These are phyloP conservation scores for Ganoderma leucocontextum DNA, from an alignment of 1,284 basidiomycete genomes.

Conservation along the genomic window DNA sequence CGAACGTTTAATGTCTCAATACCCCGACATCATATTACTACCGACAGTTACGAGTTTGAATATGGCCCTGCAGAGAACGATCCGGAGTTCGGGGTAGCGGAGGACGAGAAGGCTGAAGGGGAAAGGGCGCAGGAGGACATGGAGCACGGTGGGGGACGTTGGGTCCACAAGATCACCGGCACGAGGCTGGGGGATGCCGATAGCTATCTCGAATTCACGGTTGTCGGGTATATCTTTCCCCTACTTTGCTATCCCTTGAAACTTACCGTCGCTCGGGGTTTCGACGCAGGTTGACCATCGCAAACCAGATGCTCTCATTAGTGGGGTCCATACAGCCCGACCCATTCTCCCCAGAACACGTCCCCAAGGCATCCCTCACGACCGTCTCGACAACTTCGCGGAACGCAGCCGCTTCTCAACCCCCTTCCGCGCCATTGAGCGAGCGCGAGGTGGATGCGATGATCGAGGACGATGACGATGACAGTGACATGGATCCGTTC, in stretches of 20 bases:
- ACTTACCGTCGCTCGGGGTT: slow-evolving; percentile 12
- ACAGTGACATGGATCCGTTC: slow-evolving; percentile 50
- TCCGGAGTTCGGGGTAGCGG: slow-evolving; percentile 66
- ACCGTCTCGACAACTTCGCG: slow-evolving; percentile 19
- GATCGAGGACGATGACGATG: slow-evolving; percentile 36
- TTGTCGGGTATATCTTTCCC: slow-evolving; percentile 81
- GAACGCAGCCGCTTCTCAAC: slow-evolving; percentile 6
- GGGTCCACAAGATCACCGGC: slow-evolving; percentile 82
- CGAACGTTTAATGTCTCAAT: slow-evolving; percentile 98
- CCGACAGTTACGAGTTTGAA: slow-evolving; percentile 87
- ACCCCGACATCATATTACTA: slow-evolving; percentile 90
- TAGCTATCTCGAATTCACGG: slow-evolving; percentile 85
- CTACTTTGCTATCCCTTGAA: slow-evolving; percentile 3
- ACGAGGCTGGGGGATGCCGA: slow-evolving; percentile 76
- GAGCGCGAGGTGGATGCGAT: slow-evolving; percentile 37
- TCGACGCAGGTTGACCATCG: slow-evolving; percentile 79
- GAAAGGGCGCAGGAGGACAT: slow-evolving; percentile 42
- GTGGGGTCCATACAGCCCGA: slow-evolving; percentile 89
- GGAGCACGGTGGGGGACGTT: slow-evolving; percentile 68
- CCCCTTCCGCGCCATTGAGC: slow-evolving; percentile 20
- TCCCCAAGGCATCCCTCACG: slow-evolving; percentile 43
- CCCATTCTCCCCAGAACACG: slow-evolving; percentile 80
- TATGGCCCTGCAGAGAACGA: slow-evolving; percentile 82
- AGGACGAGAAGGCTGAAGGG: slow-evolving; percentile 30
- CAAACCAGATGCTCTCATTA: slow-evolving; percentile 95